A percentile compares a stretch with the other conserved stretches of the same genome.
phyloP scores from a whole-genome alignment of 768 basidiomycete species.

The Pleurotus tuber-regium region DNA sequence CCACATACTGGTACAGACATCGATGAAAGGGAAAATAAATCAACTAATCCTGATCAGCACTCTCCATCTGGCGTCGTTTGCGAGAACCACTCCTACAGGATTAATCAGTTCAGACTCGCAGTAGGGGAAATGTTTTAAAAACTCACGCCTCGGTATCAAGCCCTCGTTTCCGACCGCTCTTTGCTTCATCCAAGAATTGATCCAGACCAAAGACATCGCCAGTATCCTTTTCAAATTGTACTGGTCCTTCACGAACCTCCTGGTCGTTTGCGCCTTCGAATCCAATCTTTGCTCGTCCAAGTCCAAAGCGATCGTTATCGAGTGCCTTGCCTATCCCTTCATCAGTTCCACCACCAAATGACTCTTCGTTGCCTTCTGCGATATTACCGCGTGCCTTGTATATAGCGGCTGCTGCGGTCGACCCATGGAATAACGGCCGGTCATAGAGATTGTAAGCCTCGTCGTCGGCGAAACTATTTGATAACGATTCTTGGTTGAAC shows the following conservation, averaged over 20 bases:
- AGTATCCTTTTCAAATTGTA: slow-evolving; percentile 98
- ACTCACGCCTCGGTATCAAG: slow-evolving; percentile 74
- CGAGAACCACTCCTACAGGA: slow-evolving; percentile 50
- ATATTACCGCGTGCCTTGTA: slow-evolving; percentile 95
- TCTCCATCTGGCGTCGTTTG: slow-evolving; percentile 69
- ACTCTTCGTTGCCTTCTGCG: slow-evolving; percentile 81
- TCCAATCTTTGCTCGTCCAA: slow-evolving; percentile 81
- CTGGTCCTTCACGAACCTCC: slow-evolving; percentile 88
- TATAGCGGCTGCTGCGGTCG: slow-evolving; percentile 97
- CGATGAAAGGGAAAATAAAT: slow-evolving; percentile 7
- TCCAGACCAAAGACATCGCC: slow-evolving; percentile 97
- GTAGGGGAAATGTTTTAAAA: not conserved
- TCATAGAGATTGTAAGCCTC: slow-evolving; percentile 96
- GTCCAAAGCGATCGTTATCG: slow-evolving; percentile 89
- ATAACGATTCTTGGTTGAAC: slow-evolving; percentile 94
- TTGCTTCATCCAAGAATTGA: slow-evolving; percentile 96
- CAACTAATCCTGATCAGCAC: slow-evolving; percentile 44
- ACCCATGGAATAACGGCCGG: slow-evolving; percentile 92
- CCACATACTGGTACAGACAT: slow-evolving; percentile 9
- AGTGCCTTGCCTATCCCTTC: slow-evolving; percentile 91
- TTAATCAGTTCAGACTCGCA: not conserved
- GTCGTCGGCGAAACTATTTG: slow-evolving; percentile 81
- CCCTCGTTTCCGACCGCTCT: slow-evolving; percentile 89
- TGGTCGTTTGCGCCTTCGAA: slow-evolving; percentile 90
- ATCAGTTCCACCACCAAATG: slow-evolving; percentile 92